A percentile compares a stretch with the other conserved stretches of the same genome.
Conservation (phyloP, 768 basidiomycete genomes). For the Russula virescens region DNA sequence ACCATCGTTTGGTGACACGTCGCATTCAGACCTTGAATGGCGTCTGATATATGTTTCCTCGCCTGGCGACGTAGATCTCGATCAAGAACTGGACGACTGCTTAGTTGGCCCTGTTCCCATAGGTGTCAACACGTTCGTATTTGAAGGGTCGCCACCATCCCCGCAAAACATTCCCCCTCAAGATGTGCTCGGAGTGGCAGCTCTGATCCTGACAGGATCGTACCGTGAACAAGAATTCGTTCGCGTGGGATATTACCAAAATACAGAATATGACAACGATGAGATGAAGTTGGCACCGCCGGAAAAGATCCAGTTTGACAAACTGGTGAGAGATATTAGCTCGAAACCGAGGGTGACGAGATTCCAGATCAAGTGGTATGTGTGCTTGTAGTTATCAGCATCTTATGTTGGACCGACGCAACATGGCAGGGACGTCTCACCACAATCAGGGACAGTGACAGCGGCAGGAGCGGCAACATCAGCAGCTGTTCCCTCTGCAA, state of each 20-base stretch:
- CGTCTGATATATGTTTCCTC: constrained; percentile 94
- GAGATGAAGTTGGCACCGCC: constrained; percentile 80
- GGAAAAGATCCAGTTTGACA: constrained; percentile 63
- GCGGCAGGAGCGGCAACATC: constrained; percentile 62
- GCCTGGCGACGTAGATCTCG: constrained; percentile 83
- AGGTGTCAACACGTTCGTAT: constrained; percentile 97
- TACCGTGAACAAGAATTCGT: constrained; percentile 98
- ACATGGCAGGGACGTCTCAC: constrained; percentile 31
- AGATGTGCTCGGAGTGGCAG: constrained; percentile 94
- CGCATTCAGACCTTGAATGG: constrained; percentile 86
- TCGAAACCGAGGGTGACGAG: constrained; percentile 91
- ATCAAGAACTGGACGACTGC: constrained; percentile 97
- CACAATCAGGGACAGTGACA: constrained; percentile 36
- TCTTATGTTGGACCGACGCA: neutral
- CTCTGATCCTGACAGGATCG: constrained; percentile 92
- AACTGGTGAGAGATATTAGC: constrained; percentile 81
- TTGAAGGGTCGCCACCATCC: constrained; percentile 81
- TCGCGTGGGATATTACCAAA: constrained; percentile 98
- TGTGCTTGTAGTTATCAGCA: neutral
- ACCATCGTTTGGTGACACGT: too few species aligned
- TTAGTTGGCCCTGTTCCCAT: constrained; percentile 95
- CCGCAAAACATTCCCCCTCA: constrained; percentile 79
- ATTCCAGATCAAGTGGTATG: constrained; percentile 83
- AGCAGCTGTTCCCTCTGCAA: constrained; percentile 67
- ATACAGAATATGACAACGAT: constrained; percentile 96